Base-by-base conservation (phyloP, 2,329 filamentous ascomycete genomes). In the Sphaerulina musiva region DNA sequence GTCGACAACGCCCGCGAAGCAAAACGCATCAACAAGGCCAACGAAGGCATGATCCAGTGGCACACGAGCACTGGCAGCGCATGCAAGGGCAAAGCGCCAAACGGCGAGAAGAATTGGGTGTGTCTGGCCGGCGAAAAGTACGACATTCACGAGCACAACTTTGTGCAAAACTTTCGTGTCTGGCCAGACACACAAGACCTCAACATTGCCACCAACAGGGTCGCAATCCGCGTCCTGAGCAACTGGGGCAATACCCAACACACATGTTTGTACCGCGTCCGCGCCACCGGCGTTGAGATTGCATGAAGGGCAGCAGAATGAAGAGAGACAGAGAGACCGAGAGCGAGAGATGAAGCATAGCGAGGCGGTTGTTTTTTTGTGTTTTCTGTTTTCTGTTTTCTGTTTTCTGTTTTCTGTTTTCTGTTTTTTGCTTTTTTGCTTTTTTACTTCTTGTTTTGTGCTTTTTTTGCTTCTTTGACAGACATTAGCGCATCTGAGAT, bases 181-280 rank as follows among this genome's bases (percentile, higher is more conserved):
- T 65, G 66, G 31, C 45, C 44, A n/a, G 66, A 64, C n/a, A 41
- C 51, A 36, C 55, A 64, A 11, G 43, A 54, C 12, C 31, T 62
- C 23, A 62, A 64, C 6, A 54, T 68, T 2, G 62, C 67, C 4
- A 65, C 72, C 12, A 60, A 64, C 17, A 69, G 68, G 45, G 63
- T 70, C 20, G 65, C 74, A 34, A 59, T 77, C 32, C 66, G 73
- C 11, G 72, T 75, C 4, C 60, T 61, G 9, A 66, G 62, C 48
- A 78, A 76, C 56, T 76, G 72, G 70, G 75, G 75, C 36, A 64
- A 64, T 1, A 59, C 62, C 2, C 65, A 70, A 20, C 70, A 70
- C 57, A 76, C 75, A 10, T 78, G 76, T 57, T 48, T 77, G 34
- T 78, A 78, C 58, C 69, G 75, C 10, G 57, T 77, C 31, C 66